Evolutionary conservation across 2,329 filamentous ascomycete genomes (phyloP).

Genomic region (Exophiala phaeomuriformis): DNA sequence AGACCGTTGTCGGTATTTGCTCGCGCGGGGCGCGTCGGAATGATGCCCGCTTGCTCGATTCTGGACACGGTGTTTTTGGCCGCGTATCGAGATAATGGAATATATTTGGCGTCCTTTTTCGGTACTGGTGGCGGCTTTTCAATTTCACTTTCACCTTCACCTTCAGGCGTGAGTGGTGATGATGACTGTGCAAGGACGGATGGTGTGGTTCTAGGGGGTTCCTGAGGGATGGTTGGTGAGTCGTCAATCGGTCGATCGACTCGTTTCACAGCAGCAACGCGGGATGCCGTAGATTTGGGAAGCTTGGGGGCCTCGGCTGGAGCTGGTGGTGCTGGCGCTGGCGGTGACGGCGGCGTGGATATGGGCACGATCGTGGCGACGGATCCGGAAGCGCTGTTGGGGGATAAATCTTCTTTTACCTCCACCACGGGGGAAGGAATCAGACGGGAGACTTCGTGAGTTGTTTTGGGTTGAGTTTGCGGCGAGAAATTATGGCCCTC

Average conservation of each 20-base stretch:
- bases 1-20: conserved; percentile 15
- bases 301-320: conserved; percentile 5
- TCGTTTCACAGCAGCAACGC: conserved; percentile 6
- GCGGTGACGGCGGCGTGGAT: not conserved
- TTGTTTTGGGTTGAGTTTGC: not conserved
- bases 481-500: not conserved
- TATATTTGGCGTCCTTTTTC: conserved; percentile 25
- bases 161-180: not conserved
- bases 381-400: not conserved
- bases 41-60: conserved; percentile 19
- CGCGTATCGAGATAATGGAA: conserved; percentile 26
- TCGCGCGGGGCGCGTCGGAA: conserved; percentile 11
- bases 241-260: conserved; percentile 20
- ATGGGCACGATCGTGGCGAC: not conserved
- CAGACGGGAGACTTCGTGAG: conserved; percentile 13
- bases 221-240: conserved; percentile 23
- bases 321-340: not conserved
- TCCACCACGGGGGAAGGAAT: conserved; percentile 24
- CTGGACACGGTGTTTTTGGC: conserved; percentile 21
- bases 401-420: conserved; percentile 21
- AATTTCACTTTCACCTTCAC: too few species aligned
- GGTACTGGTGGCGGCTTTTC: conserved; percentile 23
- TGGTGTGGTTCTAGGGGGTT: not conserved
- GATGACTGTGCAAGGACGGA: not conserved
- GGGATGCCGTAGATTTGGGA: conserved; percentile 2